Base-by-base conservation (phyloP, 208 protist genomes). In the Strigomonas culicis region DNA sequence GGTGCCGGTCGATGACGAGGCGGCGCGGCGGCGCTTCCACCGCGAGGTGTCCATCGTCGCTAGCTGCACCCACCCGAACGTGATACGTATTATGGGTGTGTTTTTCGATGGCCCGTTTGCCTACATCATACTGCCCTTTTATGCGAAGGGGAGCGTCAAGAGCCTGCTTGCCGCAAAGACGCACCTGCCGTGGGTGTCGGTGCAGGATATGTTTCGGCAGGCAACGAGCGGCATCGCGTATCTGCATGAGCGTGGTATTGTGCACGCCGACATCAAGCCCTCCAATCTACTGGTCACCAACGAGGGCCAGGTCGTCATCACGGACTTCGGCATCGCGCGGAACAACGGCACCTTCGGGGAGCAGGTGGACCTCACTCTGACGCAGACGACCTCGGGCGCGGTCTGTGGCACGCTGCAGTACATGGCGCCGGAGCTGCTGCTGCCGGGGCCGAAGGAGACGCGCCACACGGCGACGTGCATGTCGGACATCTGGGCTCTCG, bases 251-350 rank as follows among this genome's bases (percentile, higher is more conserved):
- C 82, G 75, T 53, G 86, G 86, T 60, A 82, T 90, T 62, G 79
- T 88, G 19, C 86, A 93, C 73, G 75, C 59, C 0, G 83, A 93
- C 70, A 71, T 93, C 19, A 90, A 90, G 68, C 86, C 86, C 15
- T 80, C 74, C 1, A 93, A 93, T 59, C 75, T 93, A n/a, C 77
- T 93, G 44, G 57, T 93, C 28, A 73, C 77, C 30, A 70, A 66
- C 28, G 80, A 93, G 32, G 70, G 81, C n/a, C 68, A 75, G 24
- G 76, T 86, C 1, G 76, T 87, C 21, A 70, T 97, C 46, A 70
- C 83, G 7, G 92, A 97, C 67, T 95, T 97, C 68, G 92, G 92
- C 59, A 83, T 89, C 32, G 80, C 79, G 10, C 84, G 80, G 72
- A 66, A 81, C 28, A 64, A 63, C 52, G 80, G 70, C 51, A 32